Evolutionary conservation across 345 rosid species (phyloP).

Genomic region (Garcia nutans): DNA sequence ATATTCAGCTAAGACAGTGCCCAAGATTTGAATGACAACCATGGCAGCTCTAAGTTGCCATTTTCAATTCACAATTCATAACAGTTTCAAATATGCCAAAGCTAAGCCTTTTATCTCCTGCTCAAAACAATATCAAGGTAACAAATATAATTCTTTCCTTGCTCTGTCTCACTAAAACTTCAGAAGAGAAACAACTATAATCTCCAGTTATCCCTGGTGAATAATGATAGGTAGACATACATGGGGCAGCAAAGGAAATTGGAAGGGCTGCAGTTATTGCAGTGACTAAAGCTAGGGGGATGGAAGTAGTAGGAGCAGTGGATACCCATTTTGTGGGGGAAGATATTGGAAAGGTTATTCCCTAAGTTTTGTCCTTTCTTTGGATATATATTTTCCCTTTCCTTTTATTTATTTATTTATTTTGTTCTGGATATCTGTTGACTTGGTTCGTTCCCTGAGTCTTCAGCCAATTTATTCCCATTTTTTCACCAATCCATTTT

Average conservation of each 20-base stretch:
- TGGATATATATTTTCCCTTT: background rate
- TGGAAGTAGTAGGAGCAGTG: slow-evolving; percentile 93
- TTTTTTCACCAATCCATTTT: background rate
- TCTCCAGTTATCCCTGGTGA: background rate
- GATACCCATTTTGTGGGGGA: slow-evolving; percentile 77
- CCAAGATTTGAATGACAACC: slow-evolving; percentile 15
- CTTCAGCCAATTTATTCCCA: background rate
- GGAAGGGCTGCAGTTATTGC: slow-evolving; percentile 89
- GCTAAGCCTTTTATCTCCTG: slow-evolving; percentile 49
- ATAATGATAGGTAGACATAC: slow-evolving; percentile 53
- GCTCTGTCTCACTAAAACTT: background rate
- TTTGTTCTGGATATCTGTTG: background rate
- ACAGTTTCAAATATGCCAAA: slow-evolving; percentile 28
- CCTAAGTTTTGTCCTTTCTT: background rate
- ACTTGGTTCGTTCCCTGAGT: background rate
- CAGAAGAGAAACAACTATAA: background rate
- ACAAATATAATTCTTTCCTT: background rate
- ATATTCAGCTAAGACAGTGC: slow-evolving; percentile 5
- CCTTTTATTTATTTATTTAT: no score
- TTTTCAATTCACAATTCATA: slow-evolving; percentile 31
- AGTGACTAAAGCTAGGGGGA: slow-evolving; percentile 82
- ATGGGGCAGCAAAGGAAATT: slow-evolving; percentile 94
- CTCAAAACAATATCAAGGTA: slow-evolving; percentile 81
- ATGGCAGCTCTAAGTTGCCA: slow-evolving; percentile 67
- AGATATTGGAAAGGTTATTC: slow-evolving; percentile 72